Evolutionary conservation across 306 rosid species (phyloP), one percentile per base, ranked within the genome.

Genomic region (Malus orientalis): DNA sequence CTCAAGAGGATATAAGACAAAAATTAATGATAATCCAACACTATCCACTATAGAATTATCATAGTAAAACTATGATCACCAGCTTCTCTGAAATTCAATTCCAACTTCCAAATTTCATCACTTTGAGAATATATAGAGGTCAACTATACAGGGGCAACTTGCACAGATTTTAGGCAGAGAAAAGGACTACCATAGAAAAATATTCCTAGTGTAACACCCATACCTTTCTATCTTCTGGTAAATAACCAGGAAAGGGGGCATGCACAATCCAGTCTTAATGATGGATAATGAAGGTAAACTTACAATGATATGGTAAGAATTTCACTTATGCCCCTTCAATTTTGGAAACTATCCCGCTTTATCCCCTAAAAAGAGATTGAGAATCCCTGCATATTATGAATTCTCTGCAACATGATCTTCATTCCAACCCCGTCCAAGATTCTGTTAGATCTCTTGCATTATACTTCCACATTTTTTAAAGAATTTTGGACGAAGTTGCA

Each of bases 1-100:
- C 76, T 80, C 89, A 79, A 27, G 68, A 54, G 64, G 47, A 75
- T 60, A 51, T 22, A 71, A 29, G 19, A 70, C 59, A 32, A 40
- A 73, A 23, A 42, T 70, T 74, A 58, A 73, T 14, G 71, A 80
- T 25, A 54, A 38, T 67, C 55, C 51, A 78, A 61, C 33, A 66
- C 60, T 29, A 63, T 76, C 68, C 74, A 69, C 12, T 16, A 76
- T 32, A 9, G 57, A 42, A 65, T 29, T 64, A 53, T 8, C 40
- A 45, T 13, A n/a, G 44, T 30, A 40, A 53, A 68, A 14, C 51
- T 63, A 29, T 44, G 59, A 23, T 57, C 66, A 67, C 33, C 32
- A 69, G 76, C 61, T 67, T 74, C 32, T 47, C 71, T 25, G 18
- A 67, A 51, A 38, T 40, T 51, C 32, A 67, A 19, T 11, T 36